Conservation (phyloP, 139 green algal species). For the Mesotaenium endlicherianum region DNA sequence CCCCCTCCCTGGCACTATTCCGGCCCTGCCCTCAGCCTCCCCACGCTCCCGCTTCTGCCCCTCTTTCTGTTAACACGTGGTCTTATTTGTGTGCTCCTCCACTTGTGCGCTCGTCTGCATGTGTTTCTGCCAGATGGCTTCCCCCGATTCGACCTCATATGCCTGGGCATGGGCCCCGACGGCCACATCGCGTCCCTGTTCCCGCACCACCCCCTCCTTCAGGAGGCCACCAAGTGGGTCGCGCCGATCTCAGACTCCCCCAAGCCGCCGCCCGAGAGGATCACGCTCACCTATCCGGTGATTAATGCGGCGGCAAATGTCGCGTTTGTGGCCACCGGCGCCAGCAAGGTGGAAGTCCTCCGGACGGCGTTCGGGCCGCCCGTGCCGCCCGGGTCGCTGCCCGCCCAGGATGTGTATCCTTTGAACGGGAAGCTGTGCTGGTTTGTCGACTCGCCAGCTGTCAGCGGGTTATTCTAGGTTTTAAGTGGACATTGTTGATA, state of each 20-base stretch:
- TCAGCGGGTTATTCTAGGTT: too few relatives aligned
- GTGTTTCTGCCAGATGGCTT: background rate
- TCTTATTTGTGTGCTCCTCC: background rate
- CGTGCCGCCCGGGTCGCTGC: constrained; percentile 35
- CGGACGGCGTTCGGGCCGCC: background rate
- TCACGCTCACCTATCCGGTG: constrained; percentile 75
- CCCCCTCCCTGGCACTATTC: background rate
- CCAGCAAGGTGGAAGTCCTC: constrained; percentile 21
- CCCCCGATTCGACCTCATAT: constrained; percentile 32
- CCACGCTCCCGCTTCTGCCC: background rate
- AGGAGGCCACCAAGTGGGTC: constrained; percentile 70
- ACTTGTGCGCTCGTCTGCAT: too few relatives aligned
- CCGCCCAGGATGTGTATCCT: constrained; percentile 43
- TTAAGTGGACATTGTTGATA: too few relatives aligned
- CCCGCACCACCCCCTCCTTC: constrained; percentile 63
- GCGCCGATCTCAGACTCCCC: constrained; percentile 85
- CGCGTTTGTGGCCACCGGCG: background rate
- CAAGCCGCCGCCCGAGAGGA: constrained; percentile 93
- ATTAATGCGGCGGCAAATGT: constrained; percentile 48
- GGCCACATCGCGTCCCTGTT: constrained; percentile 98
- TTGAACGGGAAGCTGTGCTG: constrained; percentile 10
- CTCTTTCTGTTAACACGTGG: background rate
- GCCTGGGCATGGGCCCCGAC: constrained; percentile 90
- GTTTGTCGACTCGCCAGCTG: constrained; percentile 30
- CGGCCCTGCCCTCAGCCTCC: background rate